A percentile compares a stretch with the other conserved stretches of the same genome.
Conservation (phyloP, 2,329 filamentous ascomycete genomes). For the Diaporthe vaccinii region DNA sequence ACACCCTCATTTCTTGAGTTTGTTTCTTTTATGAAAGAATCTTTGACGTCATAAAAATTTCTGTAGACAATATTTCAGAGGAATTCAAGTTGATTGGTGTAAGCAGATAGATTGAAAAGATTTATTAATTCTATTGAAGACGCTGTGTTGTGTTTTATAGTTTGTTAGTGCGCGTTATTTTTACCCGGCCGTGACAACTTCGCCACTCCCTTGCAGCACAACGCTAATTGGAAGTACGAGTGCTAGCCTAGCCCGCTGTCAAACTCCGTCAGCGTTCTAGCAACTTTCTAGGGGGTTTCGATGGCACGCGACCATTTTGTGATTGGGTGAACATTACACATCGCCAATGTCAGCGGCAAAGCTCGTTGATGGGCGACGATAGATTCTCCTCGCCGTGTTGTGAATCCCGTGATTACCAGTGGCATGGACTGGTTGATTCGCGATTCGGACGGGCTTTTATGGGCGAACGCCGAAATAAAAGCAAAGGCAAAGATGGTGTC, state of each 20-base stretch:
- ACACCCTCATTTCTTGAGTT: too few species aligned
- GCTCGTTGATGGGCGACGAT: background rate
- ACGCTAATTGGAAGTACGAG: background rate
- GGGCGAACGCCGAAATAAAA: background rate
- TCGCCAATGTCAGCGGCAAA: background rate
- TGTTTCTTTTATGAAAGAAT: too few species aligned
- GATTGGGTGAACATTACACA: background rate
- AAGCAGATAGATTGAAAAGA: too few species aligned
- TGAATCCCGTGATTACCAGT: background rate
- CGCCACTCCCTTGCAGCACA: background rate
- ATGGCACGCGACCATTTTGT: background rate
- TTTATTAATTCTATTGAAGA: too few species aligned
- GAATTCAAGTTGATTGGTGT: too few species aligned
- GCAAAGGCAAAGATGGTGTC: background rate
- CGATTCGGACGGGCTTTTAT: background rate
- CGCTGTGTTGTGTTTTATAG: too few species aligned
- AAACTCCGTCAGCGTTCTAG: background rate
- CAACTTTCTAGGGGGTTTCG: background rate
- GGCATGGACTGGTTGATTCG: background rate
- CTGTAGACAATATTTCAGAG: too few species aligned
- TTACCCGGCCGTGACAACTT: background rate
- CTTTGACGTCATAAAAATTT: too few species aligned
- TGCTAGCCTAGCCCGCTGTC: background rate
- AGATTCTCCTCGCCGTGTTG: background rate
- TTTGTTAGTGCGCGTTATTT: too few species aligned